Evolutionary conservation across 441 rosid genomes (phyloP).

Genomic region (Brassica hybrid): DNA sequence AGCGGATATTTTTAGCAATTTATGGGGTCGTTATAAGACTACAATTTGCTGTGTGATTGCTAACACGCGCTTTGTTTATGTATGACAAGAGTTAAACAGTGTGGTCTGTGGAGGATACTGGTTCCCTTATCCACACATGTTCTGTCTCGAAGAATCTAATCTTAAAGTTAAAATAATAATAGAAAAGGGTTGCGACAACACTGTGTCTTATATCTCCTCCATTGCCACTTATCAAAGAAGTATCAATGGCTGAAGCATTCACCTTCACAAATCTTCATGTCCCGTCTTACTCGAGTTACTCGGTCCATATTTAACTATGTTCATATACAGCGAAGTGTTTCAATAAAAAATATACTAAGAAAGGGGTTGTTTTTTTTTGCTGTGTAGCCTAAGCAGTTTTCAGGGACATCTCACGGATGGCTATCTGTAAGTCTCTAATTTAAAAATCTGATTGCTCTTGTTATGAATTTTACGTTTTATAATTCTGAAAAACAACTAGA

Average conservation of each 20-base stretch:
- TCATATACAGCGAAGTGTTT: too few species aligned
- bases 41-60: not conserved
- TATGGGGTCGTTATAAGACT: not conserved
- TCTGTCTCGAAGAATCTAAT: slow-evolving; percentile 7
- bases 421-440: slow-evolving; percentile 30
- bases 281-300: slow-evolving; percentile 31
- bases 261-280: slow-evolving; percentile 46
- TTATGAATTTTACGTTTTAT: not conserved
- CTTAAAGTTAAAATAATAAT: not conserved
- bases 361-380: slow-evolving; percentile 7
- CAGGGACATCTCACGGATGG: slow-evolving; percentile 29
- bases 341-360: not conserved
- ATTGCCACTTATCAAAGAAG: slow-evolving; percentile 14
- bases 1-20: slow-evolving; percentile 5
- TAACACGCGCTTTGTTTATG: slow-evolving; percentile 21
- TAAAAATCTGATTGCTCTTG: slow-evolving; percentile 1
- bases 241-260: slow-evolving; percentile 58
- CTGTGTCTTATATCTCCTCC: not conserved
- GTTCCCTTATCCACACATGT: slow-evolving; percentile 56
- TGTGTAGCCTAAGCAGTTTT: slow-evolving; percentile 50
- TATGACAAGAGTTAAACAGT: slow-evolving; percentile 26
- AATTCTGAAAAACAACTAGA: not conserved
- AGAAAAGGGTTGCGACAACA: not conserved
- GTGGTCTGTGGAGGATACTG: slow-evolving; percentile 41
- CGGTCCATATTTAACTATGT: slow-evolving; percentile 28